phyloP scores from a whole-genome alignment of 225 moss, liverwort and hornwort genomes.

The Marchantia polymorpha region DNA sequence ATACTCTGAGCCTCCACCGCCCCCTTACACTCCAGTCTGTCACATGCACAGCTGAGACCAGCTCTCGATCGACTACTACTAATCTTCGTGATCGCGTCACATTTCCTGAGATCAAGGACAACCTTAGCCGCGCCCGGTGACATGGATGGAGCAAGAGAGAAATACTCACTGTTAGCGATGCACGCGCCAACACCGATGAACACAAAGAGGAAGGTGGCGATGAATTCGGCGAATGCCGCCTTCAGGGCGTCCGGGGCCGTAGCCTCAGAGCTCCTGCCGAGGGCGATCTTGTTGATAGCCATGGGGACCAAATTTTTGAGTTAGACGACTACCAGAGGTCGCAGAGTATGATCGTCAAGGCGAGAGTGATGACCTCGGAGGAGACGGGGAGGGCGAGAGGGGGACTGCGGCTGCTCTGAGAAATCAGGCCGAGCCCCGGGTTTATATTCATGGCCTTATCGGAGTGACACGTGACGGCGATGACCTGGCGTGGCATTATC shows the following conservation, averaged over 20 bases:
- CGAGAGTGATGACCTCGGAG: too few relatives aligned
- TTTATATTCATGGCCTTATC: slow-evolving; percentile 6
- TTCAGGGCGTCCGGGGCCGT: slow-evolving; percentile 65
- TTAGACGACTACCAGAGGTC: background rate
- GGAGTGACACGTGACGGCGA: slow-evolving; percentile 13
- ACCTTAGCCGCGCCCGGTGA: too few relatives aligned
- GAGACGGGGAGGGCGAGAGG: slow-evolving; percentile 8
- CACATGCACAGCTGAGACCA: too few relatives aligned
- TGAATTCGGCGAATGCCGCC: too few relatives aligned
- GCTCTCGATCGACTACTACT: background rate
- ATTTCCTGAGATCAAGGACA: background rate
- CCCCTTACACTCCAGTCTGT: too few relatives aligned
- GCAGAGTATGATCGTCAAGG: background rate
- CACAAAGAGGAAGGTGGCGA: slow-evolving; percentile 80
- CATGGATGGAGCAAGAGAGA: too few relatives aligned
- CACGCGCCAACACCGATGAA: slow-evolving; percentile 79
- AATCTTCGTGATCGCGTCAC: background rate
- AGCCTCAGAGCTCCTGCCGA: slow-evolving; percentile 54
- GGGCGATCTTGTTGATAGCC: slow-evolving; percentile 56
- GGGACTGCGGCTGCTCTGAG: slow-evolving; percentile 18
- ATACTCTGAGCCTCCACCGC: too few relatives aligned
- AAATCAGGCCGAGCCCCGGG: background rate
- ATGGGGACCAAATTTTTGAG: slow-evolving; percentile 11
- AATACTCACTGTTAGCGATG: slow-evolving; percentile 18
- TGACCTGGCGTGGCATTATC: slow-evolving; percentile 14